Conservation (phyloP, 352 stramenopile genomes). For the Plasmopara viticola region DNA sequence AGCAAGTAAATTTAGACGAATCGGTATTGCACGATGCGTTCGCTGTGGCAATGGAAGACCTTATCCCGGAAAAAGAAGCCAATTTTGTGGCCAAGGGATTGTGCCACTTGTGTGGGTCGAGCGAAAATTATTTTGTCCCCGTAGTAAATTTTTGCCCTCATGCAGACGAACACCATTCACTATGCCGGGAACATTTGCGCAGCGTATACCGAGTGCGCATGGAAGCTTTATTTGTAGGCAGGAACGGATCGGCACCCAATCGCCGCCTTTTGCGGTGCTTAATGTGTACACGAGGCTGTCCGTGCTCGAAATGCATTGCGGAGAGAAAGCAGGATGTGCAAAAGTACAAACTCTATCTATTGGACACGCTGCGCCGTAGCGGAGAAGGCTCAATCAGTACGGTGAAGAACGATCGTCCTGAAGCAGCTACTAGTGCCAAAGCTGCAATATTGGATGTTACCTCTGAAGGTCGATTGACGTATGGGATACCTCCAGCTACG, state of each 20-base stretch:
- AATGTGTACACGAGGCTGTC: slow-evolving; percentile 52
- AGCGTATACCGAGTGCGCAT: slow-evolving; percentile 65
- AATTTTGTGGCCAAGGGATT: slow-evolving; percentile 68
- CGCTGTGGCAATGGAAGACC: slow-evolving; percentile 45
- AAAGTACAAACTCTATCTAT: slow-evolving; percentile 33
- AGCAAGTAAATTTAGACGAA: slow-evolving; percentile 37
- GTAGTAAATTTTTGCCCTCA: slow-evolving; percentile 76
- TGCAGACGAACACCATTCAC: slow-evolving; percentile 55
- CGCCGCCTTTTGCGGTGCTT: slow-evolving; percentile 57
- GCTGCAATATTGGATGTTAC: neutral
- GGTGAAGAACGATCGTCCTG: slow-evolving; percentile 3
- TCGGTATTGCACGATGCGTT: slow-evolving; percentile 36
- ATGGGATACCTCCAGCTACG: slow-evolving; percentile 7
- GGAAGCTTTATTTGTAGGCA: slow-evolving; percentile 67
- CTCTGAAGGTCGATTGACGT: slow-evolving; percentile 5
- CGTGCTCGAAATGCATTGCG: slow-evolving; percentile 45
- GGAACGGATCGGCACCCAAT: slow-evolving; percentile 58
- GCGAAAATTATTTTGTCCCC: slow-evolving; percentile 40
- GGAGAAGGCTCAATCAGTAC: slow-evolving; percentile 12
- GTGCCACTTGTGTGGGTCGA: slow-evolving; percentile 58
- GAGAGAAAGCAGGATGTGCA: slow-evolving; percentile 27
- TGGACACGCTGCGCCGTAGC: slow-evolving; percentile 26
- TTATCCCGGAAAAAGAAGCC: slow-evolving; percentile 52
- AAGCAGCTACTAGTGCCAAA: slow-evolving; percentile 1
- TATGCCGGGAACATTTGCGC: slow-evolving; percentile 68